These are phyloP conservation scores for Entomortierella lignicola DNA, from an alignment of 192 early-diverging fungal genomes.

Conservation along the genomic window DNA sequence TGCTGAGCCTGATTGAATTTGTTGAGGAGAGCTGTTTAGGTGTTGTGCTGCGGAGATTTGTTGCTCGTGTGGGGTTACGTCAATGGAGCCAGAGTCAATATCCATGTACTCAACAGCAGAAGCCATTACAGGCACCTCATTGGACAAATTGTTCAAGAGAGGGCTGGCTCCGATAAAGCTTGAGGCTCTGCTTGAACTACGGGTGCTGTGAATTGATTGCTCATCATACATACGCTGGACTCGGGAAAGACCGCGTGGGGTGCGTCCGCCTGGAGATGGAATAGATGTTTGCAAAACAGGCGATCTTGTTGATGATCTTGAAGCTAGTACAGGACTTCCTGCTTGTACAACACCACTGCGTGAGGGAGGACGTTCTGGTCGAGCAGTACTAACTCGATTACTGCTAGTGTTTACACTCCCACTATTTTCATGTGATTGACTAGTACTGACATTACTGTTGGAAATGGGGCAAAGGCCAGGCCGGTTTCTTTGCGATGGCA, in stretches of 20 bases:
- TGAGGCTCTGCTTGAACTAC: constrained; percentile 44
- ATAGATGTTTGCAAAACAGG: constrained; percentile 1
- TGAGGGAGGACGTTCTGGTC: constrained; percentile 23
- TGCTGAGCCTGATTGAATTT: background rate
- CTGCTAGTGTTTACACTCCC: background rate
- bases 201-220: constrained; percentile 39
- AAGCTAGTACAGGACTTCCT: background rate
- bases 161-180: constrained; percentile 27
- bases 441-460: background rate
- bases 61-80: constrained; percentile 6
- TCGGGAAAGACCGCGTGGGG: constrained; percentile 40
- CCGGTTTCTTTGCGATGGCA: background rate
- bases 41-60: constrained; percentile 1
- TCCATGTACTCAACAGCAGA: constrained; percentile 31
- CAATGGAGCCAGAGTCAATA: constrained; percentile 31
- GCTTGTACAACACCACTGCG: background rate
- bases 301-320: constrained; percentile 20
- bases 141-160: background rate
- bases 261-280: constrained; percentile 11
- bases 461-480: background rate
- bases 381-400: background rate
- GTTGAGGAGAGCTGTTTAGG: background rate
- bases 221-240: constrained; percentile 51
- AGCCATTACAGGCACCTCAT: background rate
- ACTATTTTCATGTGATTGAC: background rate